Base-by-base conservation (phyloP, 257 asterid genomes). In the Nyctanthes arbortristis region DNA sequence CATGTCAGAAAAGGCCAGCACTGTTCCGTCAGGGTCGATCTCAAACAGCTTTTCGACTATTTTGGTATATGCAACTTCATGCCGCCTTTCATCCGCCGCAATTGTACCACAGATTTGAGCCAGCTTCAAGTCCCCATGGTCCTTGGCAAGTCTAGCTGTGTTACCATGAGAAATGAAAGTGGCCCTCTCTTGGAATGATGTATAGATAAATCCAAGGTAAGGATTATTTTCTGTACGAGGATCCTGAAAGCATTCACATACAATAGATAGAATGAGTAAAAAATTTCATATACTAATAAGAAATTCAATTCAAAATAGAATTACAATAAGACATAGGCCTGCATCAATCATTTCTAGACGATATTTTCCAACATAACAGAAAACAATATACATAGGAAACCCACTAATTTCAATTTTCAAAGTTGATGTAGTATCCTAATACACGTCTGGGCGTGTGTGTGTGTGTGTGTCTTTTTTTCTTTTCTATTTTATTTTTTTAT, bases 161-260 rank as follows among this genome's bases (percentile, higher is more conserved):
- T n/a, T n/a, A n/a, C n/a, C n/a, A n/a, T 89, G 93, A 68, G 93
- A 86, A 56, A 89, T 63, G 73, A 89, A 89, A 22, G 96, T 89
- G 18, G 96, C 96, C 70, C 96, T 78, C 70, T 89, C 96, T 83
- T 89, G 96, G 74, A 89, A 89, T 36, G 96, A 89, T 31, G 96
- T 89, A 69, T 89, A 89, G 77, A 89, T 87, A 28, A 85, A 89
- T 65, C 96, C 96, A 4, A n/a, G n/a, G n/a, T n/a, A n/a, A n/a
- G n/a, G n/a, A n/a, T n/a, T n/a, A n/a, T n/a, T n/a, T n/a, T n/a
- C 87, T 86, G 74, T 87, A 89, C 0, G 83, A 27, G 89, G 88
- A 67, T 89, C 96, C 96, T 89, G 82, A 63, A 73, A 74, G 18
- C 22, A 14, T 65, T 72, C 9, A 36, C 0, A 5, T 16, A 75